Conservation (phyloP, 805 yeast species). For the Saccharomycopsis fermentans region DNA sequence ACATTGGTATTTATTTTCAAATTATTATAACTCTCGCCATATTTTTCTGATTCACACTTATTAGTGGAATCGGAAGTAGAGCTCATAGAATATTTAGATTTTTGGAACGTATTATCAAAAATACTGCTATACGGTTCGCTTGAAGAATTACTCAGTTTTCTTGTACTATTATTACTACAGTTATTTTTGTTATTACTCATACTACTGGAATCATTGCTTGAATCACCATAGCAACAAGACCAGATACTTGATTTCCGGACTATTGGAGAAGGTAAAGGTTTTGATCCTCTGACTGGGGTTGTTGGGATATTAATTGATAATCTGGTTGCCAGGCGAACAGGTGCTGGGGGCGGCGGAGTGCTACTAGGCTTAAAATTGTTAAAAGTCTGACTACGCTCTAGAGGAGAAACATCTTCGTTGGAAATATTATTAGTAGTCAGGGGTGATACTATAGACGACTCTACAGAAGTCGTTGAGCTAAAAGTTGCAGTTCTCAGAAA, state of each 20-base stretch:
- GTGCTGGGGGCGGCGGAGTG: slow-evolving; percentile 1
- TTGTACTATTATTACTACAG: neutral
- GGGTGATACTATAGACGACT: neutral
- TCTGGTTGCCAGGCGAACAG: neutral
- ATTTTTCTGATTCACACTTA: neutral
- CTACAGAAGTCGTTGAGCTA: neutral
- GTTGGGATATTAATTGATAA: neutral
- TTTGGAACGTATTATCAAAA: neutral
- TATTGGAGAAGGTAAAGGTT: slow-evolving; percentile 18
- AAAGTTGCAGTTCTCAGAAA: neutral
- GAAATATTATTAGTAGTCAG: neutral
- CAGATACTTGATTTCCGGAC: slow-evolving; percentile 12
- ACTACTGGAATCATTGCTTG: neutral
- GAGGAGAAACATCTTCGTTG: neutral
- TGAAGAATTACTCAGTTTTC: slow-evolving; percentile 1
- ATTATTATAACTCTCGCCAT: neutral
- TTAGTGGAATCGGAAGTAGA: neutral
- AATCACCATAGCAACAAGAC: slow-evolving; percentile 16
- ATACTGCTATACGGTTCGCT: neutral
- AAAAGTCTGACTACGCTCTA: neutral
- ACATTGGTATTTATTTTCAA: neutral
- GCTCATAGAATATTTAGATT: neutral
- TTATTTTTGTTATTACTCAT: neutral
- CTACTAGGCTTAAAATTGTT: neutral
- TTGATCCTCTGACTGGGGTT: slow-evolving; percentile 10